phyloP scores from a whole-genome alignment of 352 stramenopile genomes.

The Phytophthora megakarya region DNA sequence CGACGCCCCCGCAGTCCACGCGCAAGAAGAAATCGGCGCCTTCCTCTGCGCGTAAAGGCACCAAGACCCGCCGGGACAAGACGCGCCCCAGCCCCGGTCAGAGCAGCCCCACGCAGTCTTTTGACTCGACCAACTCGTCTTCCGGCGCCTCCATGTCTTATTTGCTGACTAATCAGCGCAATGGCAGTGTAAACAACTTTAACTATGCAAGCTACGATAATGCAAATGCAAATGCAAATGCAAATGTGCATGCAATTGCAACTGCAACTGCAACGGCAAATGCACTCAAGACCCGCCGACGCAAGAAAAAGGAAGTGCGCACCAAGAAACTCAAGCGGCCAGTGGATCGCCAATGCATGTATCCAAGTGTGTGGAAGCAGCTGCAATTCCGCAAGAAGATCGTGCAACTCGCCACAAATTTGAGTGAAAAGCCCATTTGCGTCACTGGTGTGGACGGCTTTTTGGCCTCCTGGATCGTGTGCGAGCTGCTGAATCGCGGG shows the following conservation, averaged over 20 bases:
- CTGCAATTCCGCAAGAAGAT: slow-evolving; percentile 85
- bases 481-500: slow-evolving; percentile 71
- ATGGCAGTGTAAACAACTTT: slow-evolving; percentile 26
- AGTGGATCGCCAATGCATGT: slow-evolving; percentile 67
- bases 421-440: slow-evolving; percentile 83
- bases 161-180: slow-evolving; percentile 23
- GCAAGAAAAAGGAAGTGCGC: slow-evolving; percentile 38
- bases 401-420: slow-evolving; percentile 72
- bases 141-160: slow-evolving; percentile 35
- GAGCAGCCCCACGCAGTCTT: slow-evolving; percentile 35
- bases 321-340: slow-evolving; percentile 38
- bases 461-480: slow-evolving; percentile 85
- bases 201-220: slow-evolving; percentile 8
- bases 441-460: slow-evolving; percentile 89
- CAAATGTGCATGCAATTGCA: slow-evolving; percentile 7
- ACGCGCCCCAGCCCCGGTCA: slow-evolving; percentile 16
- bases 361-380: slow-evolving; percentile 79
- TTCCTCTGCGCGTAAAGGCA: slow-evolving; percentile 15
- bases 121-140: slow-evolving; percentile 47
- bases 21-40: slow-evolving; percentile 42
- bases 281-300: slow-evolving; percentile 35
- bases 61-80: slow-evolving; percentile 22
- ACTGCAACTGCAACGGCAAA: slow-evolving; percentile 9
- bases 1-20: slow-evolving; percentile 35
- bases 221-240: slow-evolving; percentile 1